These are phyloP conservation scores for Hibiscus tridactylites DNA, from an alignment of 345 rosid species.

Conservation along the genomic window DNA sequence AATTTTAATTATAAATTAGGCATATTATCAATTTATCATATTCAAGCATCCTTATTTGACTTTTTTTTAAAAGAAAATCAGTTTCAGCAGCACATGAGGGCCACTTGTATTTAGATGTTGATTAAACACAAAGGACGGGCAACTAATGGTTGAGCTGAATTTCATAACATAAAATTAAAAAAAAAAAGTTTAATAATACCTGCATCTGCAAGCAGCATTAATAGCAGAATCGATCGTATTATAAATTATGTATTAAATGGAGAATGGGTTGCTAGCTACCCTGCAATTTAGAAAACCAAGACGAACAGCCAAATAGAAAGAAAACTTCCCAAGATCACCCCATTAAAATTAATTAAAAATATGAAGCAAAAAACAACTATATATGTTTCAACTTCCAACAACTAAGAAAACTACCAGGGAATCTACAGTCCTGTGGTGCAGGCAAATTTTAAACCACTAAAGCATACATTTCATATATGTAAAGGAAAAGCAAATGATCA, in stretches of 20 bases:
- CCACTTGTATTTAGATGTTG: neutral
- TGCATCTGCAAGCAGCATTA: neutral
- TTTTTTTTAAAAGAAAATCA: neutral
- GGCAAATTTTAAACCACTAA: neutral
- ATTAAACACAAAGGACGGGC: neutral
- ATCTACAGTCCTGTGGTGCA: neutral
- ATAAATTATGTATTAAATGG: too few relatives aligned
- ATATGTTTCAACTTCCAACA: neutral
- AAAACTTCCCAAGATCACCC: slow-evolving; percentile 15
- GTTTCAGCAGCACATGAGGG: neutral
- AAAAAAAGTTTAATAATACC: neutral
- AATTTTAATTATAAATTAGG: neutral
- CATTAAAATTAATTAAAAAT: neutral
- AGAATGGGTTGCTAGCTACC: too few relatives aligned
- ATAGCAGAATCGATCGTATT: too few relatives aligned
- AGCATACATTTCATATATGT: neutral
- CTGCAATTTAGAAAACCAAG: slow-evolving; percentile 12
- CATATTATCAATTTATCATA: neutral
- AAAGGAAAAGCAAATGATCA: neutral
- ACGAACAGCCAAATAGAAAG: slow-evolving; percentile 26
- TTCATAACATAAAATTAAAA: neutral
- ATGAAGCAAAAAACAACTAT: neutral
- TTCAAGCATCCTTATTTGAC: neutral
- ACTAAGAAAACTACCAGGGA: slow-evolving; percentile 8
- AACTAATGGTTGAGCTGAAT: slow-evolving; percentile 9